A percentile compares a stretch with the other conserved stretches of the same genome.
Conservation (phyloP, 176 grass and related monocot species). For the Lolium rigidum region DNA sequence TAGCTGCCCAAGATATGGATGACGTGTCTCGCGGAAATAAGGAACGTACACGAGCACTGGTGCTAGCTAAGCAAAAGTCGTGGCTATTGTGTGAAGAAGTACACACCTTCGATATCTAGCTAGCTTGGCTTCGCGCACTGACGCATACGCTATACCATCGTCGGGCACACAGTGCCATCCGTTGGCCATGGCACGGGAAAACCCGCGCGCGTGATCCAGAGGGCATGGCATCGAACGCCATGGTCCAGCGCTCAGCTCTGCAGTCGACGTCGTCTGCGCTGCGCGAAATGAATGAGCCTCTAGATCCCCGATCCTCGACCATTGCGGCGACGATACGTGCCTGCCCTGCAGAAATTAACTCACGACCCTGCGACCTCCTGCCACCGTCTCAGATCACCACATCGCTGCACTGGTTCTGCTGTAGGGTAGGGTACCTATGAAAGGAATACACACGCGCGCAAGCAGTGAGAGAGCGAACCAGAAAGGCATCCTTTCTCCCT, state of each 20-base stretch:
- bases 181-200: too few relatives aligned
- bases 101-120: not conserved
- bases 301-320: not conserved
- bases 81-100: too few relatives aligned
- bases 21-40: too few relatives aligned
- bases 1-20: too few relatives aligned
- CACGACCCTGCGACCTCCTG: too few relatives aligned
- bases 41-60: too few relatives aligned
- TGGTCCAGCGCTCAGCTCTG: not conserved
- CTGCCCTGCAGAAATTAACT: too few relatives aligned
- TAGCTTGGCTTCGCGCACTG: not conserved
- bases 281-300: not conserved
- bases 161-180: not conserved
- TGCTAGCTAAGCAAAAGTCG: too few relatives aligned
- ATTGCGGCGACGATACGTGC: not conserved
- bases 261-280: not conserved
- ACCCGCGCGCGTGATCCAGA: too few relatives aligned
- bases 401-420: too few relatives aligned
- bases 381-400: too few relatives aligned
- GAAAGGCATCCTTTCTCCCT: constrained; percentile 2
- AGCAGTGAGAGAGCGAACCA: not conserved
- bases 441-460: not conserved
- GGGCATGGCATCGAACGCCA: not conserved
- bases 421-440: not conserved
- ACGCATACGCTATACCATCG: not conserved